Evolutionary conservation across 768 basidiomycete species (phyloP).

Genomic region (Suillus clintonianus): DNA sequence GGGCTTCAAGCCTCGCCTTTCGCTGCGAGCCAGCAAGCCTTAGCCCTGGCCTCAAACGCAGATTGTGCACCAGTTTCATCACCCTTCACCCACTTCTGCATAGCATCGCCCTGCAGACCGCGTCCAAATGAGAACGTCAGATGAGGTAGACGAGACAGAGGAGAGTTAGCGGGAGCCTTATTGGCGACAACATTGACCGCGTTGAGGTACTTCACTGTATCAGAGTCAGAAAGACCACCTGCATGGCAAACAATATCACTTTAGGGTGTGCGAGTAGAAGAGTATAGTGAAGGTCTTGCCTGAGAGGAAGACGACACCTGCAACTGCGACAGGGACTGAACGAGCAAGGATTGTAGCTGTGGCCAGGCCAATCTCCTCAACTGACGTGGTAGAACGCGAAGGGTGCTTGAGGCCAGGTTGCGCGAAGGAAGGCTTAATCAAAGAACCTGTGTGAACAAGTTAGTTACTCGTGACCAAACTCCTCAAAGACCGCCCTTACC

Average conservation of each 20-base stretch:
- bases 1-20: constrained; percentile 30
- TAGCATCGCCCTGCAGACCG: constrained; percentile 51
- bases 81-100: constrained; percentile 47
- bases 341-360: constrained; percentile 48
- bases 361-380: constrained; percentile 46
- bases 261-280: not conserved
- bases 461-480: not conserved
- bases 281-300: constrained; percentile 29
- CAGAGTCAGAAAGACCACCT: constrained; percentile 47
- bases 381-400: constrained; percentile 35
- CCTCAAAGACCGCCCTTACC: constrained; percentile 30
- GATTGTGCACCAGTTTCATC: constrained; percentile 42
- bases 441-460: constrained; percentile 35
- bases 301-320: constrained; percentile 52
- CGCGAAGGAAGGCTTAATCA: constrained; percentile 55
- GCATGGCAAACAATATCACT: not conserved
- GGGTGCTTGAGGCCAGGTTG: constrained; percentile 48
- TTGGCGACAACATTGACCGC: constrained; percentile 42
- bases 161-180: constrained; percentile 31
- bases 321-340: constrained; percentile 45
- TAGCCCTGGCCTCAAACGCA: constrained; percentile 44
- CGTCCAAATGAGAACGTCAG: constrained; percentile 53
- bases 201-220: constrained; percentile 43
- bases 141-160: constrained; percentile 42
- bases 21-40: constrained; percentile 44